Evolutionary conservation across 257 asterid species (phyloP).

Genomic region (Leptodermis oblonga): DNA sequence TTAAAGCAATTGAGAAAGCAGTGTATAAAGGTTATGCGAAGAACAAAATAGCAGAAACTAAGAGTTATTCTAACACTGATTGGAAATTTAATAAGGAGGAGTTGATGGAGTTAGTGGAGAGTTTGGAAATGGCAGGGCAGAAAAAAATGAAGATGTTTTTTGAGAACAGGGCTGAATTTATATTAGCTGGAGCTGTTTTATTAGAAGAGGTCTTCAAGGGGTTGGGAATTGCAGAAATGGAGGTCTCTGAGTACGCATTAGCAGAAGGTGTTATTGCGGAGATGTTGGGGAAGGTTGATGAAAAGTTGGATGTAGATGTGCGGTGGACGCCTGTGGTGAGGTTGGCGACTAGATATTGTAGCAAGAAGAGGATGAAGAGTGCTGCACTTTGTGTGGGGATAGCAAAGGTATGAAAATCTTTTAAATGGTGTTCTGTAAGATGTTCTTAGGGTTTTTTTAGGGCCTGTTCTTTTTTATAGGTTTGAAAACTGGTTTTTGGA

Average conservation of each 20-base stretch:
- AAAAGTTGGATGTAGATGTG: constrained; percentile 51
- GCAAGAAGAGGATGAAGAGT: constrained; percentile 58
- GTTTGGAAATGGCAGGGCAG: constrained; percentile 44
- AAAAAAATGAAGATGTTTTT: constrained; percentile 39
- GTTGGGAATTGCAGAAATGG: constrained; percentile 58
- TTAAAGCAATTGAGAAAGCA: constrained; percentile 65
- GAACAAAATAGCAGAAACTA: constrained; percentile 29
- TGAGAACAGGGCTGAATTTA: constrained; percentile 50
- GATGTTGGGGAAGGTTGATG: constrained; percentile 42
- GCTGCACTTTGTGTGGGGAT: constrained; percentile 47
- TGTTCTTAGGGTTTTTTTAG: too few relatives aligned
- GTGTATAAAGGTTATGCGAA: constrained; percentile 45
- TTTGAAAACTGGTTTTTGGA: too few relatives aligned
- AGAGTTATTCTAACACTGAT: constrained; percentile 43
- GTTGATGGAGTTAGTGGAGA: constrained; percentile 46
- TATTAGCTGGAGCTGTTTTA: constrained; percentile 61
- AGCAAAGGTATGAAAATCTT: constrained; percentile 47
- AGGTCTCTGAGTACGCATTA: constrained; percentile 72
- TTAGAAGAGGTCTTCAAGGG: constrained; percentile 53
- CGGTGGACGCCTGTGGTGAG: constrained; percentile 67
- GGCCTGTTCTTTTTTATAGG: too few relatives aligned
- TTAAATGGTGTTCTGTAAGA: background rate
- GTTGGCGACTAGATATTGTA: constrained; percentile 51
- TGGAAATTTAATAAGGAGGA: constrained; percentile 62
- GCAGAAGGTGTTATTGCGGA: constrained; percentile 75